Evolutionary conservation across 768 basidiomycete genomes (phyloP).

Genomic region (Termitomyces sp.): DNA sequence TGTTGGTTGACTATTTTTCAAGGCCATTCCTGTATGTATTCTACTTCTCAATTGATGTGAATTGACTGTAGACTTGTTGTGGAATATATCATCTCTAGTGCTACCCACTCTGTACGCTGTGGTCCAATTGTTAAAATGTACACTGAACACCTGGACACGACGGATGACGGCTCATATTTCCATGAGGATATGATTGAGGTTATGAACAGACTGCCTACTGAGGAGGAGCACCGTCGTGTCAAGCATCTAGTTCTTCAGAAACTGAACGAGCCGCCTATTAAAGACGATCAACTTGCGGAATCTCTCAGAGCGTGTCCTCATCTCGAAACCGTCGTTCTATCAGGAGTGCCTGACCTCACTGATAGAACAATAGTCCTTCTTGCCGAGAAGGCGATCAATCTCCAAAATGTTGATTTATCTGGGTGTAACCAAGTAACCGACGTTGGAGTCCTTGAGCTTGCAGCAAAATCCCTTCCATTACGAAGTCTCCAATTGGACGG

Average conservation of each 20-base stretch:
- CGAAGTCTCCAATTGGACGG: constrained; percentile 73
- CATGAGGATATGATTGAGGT: constrained; percentile 57
- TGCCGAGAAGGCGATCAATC: constrained; percentile 52
- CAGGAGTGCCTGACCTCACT: constrained; percentile 58
- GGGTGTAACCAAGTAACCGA: constrained; percentile 76
- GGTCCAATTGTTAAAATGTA: constrained; percentile 17
- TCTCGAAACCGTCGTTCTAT: constrained; percentile 64
- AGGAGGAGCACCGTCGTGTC: constrained; percentile 53
- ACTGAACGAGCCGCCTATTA: constrained; percentile 30
- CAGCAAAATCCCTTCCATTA: constrained; percentile 59
- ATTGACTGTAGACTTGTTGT: background rate
- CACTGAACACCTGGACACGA: constrained; percentile 17
- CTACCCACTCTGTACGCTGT: background rate
- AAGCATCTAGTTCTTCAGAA: constrained; percentile 53
- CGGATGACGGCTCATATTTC: constrained; percentile 28
- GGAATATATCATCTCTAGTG: constrained; percentile 14
- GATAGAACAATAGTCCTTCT: constrained; percentile 66
- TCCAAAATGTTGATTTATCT: constrained; percentile 73
- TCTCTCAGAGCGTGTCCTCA: constrained; percentile 57
- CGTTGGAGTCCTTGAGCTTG: constrained; percentile 67
- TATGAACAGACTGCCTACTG: constrained; percentile 52
- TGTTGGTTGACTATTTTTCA: no score
- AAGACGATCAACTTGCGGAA: constrained; percentile 53
- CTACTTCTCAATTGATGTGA: background rate
- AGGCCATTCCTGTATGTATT: background rate